Evolutionary conservation across 2,329 filamentous ascomycete genomes (phyloP).

Genomic region (Coniochaeta sp.): DNA sequence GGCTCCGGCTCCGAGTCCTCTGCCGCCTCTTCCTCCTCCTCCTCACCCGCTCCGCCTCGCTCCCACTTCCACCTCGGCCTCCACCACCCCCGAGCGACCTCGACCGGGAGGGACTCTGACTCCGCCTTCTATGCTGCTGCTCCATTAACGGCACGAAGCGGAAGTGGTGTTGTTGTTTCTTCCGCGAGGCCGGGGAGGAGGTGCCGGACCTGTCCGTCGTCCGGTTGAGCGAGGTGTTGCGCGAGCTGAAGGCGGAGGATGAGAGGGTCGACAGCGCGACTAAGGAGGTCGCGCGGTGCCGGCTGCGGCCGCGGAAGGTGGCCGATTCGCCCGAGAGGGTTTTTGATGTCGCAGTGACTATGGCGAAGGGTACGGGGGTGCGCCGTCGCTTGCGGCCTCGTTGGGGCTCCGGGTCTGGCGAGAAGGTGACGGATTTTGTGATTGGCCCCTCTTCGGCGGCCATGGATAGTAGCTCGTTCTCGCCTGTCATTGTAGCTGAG

Average conservation of each 20-base stretch:
- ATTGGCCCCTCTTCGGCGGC: background rate
- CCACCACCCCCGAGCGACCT: conserved; percentile 9
- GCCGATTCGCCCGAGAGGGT: conserved; percentile 28
- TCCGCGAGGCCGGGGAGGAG: conserved; percentile 23
- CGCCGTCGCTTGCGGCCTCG: conserved; percentile 28
- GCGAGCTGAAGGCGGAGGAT: conserved; percentile 19
- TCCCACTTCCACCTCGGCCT: background rate
- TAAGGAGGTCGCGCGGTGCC: conserved; percentile 29
- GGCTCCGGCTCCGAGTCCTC: conserved; percentile 29
- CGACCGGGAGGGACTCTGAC: conserved; percentile 30
- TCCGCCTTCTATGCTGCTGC: conserved; percentile 21
- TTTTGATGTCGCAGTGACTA: conserved; percentile 16
- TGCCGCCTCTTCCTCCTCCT: conserved; percentile 22
- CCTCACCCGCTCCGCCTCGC: background rate
- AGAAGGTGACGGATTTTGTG: conserved; percentile 3
- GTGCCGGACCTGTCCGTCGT: too few species aligned
- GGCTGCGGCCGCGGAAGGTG: conserved; percentile 32
- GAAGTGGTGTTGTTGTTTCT: conserved; percentile 21
- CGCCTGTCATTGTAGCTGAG: background rate
- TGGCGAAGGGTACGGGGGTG: conserved; percentile 19
- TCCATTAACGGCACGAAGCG: conserved; percentile 20
- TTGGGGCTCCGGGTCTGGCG: conserved; percentile 23
- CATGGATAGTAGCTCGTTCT: background rate
- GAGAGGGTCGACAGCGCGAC: conserved; percentile 18
- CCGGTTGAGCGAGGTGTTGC: conserved; percentile 11